Evolutionary conservation across 2,329 filamentous ascomycete genomes (phyloP).

Genomic region (Neopestalotiopsis clavispora): DNA sequence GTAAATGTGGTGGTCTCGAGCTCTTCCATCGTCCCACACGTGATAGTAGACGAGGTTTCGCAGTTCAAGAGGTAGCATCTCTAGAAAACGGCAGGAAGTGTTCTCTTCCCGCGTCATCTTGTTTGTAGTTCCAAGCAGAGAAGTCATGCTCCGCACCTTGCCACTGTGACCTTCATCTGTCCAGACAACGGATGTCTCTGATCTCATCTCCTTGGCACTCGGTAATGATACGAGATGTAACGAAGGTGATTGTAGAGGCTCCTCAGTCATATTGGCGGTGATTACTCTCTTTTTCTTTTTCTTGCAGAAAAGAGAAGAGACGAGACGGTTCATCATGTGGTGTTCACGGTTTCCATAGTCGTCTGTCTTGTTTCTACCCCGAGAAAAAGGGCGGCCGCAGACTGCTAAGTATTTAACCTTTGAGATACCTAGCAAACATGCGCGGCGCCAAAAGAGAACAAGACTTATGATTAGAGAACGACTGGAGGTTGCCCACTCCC

Average conservation of each 20-base stretch:
- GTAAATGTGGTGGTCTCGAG: conserved; percentile 10
- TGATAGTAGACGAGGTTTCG: conserved; percentile 14
- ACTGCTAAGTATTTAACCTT: conserved; percentile 10
- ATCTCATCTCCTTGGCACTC: not conserved
- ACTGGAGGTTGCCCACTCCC: too few species aligned
- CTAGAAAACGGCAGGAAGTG: not conserved
- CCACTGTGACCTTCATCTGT: not conserved
- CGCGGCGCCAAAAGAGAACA: not conserved
- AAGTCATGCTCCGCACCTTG: not conserved
- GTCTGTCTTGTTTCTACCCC: not conserved
- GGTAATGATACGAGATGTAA: not conserved
- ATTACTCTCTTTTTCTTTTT: not conserved
- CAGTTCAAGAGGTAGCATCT: conserved; percentile 15
- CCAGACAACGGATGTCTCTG: not conserved
- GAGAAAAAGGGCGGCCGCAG: not conserved
- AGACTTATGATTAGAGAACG: too few species aligned
- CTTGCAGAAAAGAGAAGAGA: not conserved
- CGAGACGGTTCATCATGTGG: not conserved
- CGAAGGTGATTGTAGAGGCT: not conserved
- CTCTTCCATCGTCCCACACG: conserved; percentile 1
- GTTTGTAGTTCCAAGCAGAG: not conserved
- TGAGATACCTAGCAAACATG: conserved; percentile 18
- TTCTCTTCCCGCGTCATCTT: not conserved
- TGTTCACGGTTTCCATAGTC: not conserved
- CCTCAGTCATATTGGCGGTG: not conserved